Evolutionary conservation across 257 asterid genomes (phyloP), one percentile per base, ranked within the genome.

Genomic region (Scutellaria barbata): DNA sequence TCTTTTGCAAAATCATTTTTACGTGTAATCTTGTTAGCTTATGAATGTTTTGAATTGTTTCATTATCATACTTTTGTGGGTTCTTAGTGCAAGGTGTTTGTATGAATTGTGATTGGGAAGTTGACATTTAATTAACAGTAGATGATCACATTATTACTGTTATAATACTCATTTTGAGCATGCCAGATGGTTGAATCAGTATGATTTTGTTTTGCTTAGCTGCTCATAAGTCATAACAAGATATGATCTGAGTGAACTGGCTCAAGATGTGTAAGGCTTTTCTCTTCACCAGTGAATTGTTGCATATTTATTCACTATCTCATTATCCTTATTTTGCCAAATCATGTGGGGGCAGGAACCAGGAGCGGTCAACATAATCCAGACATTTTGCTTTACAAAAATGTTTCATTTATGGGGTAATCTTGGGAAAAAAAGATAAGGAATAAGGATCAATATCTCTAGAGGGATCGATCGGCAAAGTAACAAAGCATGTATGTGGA

Each of bases 101-200:
- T 14, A n/a, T 18, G 14, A 5, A 50, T 47, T 47, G 16, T 13
- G n/a, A 46, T 47, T 0, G 12, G 8, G 11, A 7, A 42, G 12
- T 3, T 7, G 47, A 42, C 5, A 42, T 42, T 42, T 42, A 42
- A 42, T 42, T 42, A 42, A 6, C 47, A 42, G 12, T 8, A 42
- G 4, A 7, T 42, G 47, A 42, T 42, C 12, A 42, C 47, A 42
- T 42, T 56, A 13, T 10, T 9, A 5, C 17, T 5, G 13, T 56
- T 56, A 16, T 56, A 12, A 25, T 56, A 9, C 42, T 56, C 63
- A 56, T 41, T 56, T 30, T 56, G 63, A 56, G 63, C 41, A 30
- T 56, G 33, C 11, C 39, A 5, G 11, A 25, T 22, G 16, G 16
- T 39, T 10, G 40, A 22, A 22, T 55, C 8, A 20, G 17, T 55